Conservation (phyloP, 352 stramenopile genomes). For the Globisporangium paroecandrum region DNA sequence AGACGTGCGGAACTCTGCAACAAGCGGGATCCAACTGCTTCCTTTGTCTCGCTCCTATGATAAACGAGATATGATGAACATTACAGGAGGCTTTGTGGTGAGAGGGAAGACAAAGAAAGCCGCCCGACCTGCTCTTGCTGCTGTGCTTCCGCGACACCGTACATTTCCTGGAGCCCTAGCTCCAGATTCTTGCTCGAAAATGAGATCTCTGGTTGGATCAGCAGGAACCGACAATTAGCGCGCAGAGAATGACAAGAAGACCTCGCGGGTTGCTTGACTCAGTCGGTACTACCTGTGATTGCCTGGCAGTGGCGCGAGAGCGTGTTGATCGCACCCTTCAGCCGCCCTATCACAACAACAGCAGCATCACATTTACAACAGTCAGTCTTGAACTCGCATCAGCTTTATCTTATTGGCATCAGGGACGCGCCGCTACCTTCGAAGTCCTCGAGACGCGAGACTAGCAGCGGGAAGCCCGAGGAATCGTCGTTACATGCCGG, state of each 20-base stretch:
- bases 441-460: constrained; percentile 33
- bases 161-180: constrained; percentile 14
- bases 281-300: constrained; percentile 31
- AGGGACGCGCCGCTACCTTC: constrained; percentile 24
- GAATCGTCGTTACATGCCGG: constrained; percentile 7
- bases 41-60: constrained; percentile 16
- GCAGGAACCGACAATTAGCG: not conserved
- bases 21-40: constrained; percentile 24
- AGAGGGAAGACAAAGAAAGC: not conserved
- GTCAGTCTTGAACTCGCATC: not conserved
- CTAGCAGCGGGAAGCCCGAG: constrained; percentile 26
- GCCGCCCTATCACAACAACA: constrained; percentile 18
- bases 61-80: not conserved
- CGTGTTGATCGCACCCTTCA: constrained; percentile 40
- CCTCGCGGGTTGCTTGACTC: not conserved
- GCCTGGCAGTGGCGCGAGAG: constrained; percentile 54
- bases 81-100: not conserved
- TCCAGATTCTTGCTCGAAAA: constrained; percentile 22
- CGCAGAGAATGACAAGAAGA: not conserved
- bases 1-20: constrained; percentile 49
- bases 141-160: not conserved
- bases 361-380: not conserved
- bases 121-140: not conserved
- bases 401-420: not conserved
- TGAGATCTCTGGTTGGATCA: constrained; percentile 17